Base-by-base conservation (phyloP, 352 stramenopile genomes). In the Pythium grandisporangium region DNA sequence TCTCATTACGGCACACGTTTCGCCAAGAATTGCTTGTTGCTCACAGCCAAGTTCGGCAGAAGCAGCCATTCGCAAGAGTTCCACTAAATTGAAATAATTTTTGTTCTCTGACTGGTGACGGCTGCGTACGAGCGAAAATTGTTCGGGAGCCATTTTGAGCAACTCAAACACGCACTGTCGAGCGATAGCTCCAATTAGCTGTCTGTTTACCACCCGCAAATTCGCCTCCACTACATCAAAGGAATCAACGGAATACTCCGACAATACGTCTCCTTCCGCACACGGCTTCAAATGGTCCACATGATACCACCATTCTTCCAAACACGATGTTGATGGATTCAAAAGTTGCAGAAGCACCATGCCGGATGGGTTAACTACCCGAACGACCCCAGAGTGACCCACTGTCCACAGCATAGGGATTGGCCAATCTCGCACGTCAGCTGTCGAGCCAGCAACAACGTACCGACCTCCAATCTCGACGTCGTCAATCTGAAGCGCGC, bases 301-400 rank as follows among this genome's bases (percentile, higher is more conserved):
- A 44, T 68, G 64, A 25, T 75, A 84, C 76, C 76, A 89, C 70
- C 72, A 89, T 26, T 75, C 62, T 37, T 89, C 70, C 13, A 75
- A 53, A 19, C 45, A 36, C 1, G 68, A 62, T 8, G 64, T 71
- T 17, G 38, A 35, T 2, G 70, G 68, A 34, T 89, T 86, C 17
- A 58, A 23, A 2, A 89, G 38, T 35, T 89, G 70, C 48, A 89
- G 58, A 17, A 89, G 42, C 5, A 84, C 64, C 48, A 82, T 76
- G 12, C 64, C 63, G 5, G 50, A 66, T 11, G 73, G 66, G 45
- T 71, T 63, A 4, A 86, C 53, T 4, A 73, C 26, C 34, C 66
- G 61, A 39, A 74, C 63, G 20, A 64, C 48, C 8, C 76, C 76
- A 6, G 55, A 63, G 37, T 89, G 68, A 0, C 76, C 73, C 23